phyloP scores from a whole-genome alignment of 371 early-diverging fungal genomes.

The Thermomucor indicae-seudaticae region DNA sequence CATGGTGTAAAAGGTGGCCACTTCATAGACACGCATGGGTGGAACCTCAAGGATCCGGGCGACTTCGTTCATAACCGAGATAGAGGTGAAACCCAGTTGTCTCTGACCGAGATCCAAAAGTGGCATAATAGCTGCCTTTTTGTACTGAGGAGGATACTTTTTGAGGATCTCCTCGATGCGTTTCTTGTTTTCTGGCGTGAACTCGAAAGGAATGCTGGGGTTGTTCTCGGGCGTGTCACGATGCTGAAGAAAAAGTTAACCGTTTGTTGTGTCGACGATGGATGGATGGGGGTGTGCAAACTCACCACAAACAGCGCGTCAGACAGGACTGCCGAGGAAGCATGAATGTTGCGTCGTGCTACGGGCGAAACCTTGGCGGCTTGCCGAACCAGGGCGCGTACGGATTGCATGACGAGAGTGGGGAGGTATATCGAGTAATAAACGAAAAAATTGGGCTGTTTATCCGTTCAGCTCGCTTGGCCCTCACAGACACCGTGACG shows the following conservation, averaged over 20 bases:
- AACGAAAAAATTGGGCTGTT: slow-evolving; percentile 4
- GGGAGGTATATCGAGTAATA: slow-evolving; percentile 1
- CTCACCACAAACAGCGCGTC: slow-evolving; percentile 71
- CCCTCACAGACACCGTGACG: too few relatives aligned
- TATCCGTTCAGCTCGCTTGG: neutral
- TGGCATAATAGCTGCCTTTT: slow-evolving; percentile 96
- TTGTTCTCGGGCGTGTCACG: slow-evolving; percentile 93
- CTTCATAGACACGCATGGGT: slow-evolving; percentile 99
- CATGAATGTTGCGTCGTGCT: slow-evolving; percentile 45
- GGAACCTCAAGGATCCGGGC: slow-evolving; percentile 92
- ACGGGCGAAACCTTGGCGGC: slow-evolving; percentile 24
- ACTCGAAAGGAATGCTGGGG: slow-evolving; percentile 81
- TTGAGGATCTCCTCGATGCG: slow-evolving; percentile 85
- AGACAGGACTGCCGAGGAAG: slow-evolving; percentile 50
- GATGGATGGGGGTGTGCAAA: slow-evolving; percentile 4
- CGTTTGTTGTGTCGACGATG: neutral
- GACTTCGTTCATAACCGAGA: slow-evolving; percentile 96
- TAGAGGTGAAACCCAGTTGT: slow-evolving; percentile 89
- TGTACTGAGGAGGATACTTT: slow-evolving; percentile 97
- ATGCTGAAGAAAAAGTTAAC: slow-evolving; percentile 51
- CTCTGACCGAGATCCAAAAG: slow-evolving; percentile 94
- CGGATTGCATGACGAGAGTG: slow-evolving; percentile 29
- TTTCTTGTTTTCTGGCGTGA: slow-evolving; percentile 73
- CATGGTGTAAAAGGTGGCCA: slow-evolving; percentile 99
- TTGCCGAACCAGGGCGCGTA: slow-evolving; percentile 41